Evolutionary conservation across 129 eudicot genomes (phyloP).

Genomic region (Lactuca saligna): DNA sequence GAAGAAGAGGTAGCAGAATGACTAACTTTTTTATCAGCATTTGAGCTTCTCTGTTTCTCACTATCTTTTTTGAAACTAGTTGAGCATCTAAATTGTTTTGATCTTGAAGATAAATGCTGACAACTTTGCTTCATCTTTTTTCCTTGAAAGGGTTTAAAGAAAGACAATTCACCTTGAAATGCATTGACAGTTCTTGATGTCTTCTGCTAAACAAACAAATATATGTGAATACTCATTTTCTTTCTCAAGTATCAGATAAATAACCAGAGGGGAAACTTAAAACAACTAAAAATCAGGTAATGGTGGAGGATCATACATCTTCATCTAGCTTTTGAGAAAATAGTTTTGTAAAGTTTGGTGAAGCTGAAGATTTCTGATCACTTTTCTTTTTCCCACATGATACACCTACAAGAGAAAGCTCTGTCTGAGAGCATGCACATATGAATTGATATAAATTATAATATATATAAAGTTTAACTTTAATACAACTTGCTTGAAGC

Average conservation of each 20-base stretch:
- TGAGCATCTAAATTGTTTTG: constrained; percentile 38
- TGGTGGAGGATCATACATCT: constrained; percentile 34
- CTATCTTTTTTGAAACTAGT: constrained; percentile 18
- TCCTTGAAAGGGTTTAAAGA: constrained; percentile 28
- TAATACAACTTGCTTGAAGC: not conserved
- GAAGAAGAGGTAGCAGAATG: constrained; percentile 39
- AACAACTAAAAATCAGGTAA: constrained; percentile 8
- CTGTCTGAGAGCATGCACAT: not conserved
- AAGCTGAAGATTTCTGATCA: constrained; percentile 21
- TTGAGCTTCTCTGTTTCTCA: constrained; percentile 30
- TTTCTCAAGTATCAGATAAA: not conserved
- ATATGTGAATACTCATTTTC: not conserved
- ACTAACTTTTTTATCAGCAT: constrained; percentile 23
- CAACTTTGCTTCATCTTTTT: constrained; percentile 25
- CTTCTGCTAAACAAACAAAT: constrained; percentile 28
- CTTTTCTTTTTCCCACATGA: constrained; percentile 28
- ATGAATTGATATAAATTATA: not conserved
- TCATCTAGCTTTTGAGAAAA: constrained; percentile 38
- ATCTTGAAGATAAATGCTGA: constrained; percentile 34
- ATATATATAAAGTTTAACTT: not conserved
- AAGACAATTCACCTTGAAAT: constrained; percentile 33
- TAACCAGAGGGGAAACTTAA: constrained; percentile 7
- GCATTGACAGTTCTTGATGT: constrained; percentile 39
- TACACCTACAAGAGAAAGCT: constrained; percentile 37
- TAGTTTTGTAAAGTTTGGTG: constrained; percentile 27